Evolutionary conservation across 345 rosid species (phyloP), one percentile per base, ranked within the genome.

Genomic region (Eucalyptus erythrocorys): DNA sequence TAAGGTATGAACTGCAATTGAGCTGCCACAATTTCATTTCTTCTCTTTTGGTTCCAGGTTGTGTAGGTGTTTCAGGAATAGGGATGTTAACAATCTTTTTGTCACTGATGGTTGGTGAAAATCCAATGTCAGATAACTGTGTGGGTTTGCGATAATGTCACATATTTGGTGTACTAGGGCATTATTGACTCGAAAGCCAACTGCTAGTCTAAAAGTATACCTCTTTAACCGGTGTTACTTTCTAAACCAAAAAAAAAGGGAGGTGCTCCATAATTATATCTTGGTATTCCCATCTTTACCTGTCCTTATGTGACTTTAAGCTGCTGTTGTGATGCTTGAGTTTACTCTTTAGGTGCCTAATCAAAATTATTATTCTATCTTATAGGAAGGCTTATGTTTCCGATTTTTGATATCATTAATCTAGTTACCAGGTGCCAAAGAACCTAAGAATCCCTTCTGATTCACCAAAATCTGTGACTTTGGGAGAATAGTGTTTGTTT

Each of bases 1-100:
- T 86, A 96, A 96, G 98, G 99, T 96, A 85, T 59, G 48, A 24
- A 47, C 90, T 27, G 55, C 24, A 85, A 55, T 24, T 76, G 82
- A 76, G 82, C 47, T 76, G 45, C 40, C 15, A 19, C 43, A 48
- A 34, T 85, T 24, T 49, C 21, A 43, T 51, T 50, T 85, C 7
- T 85, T 76, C 45, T 76, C 47, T 76, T 37, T 40, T 76, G 15
- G 37, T 76, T 37, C 76, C 45, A 37, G 22, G 82, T 13, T 37
- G 47, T 76, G 82, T 27, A 1, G 82, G 82, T 76, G 45, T 76
- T 76, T 37, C 5, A 19, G 82, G 82, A 37, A 37, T 71, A 21
- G 45, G 82, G 82, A 37, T 10, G 45, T 37, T 37, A 71, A 27
- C 13, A 37, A 76, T 76, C 47, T 37, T 76, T 76, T 37, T 76